Conservation (phyloP, 352 stramenopile species). For the Globisporangium yorkense region DNA sequence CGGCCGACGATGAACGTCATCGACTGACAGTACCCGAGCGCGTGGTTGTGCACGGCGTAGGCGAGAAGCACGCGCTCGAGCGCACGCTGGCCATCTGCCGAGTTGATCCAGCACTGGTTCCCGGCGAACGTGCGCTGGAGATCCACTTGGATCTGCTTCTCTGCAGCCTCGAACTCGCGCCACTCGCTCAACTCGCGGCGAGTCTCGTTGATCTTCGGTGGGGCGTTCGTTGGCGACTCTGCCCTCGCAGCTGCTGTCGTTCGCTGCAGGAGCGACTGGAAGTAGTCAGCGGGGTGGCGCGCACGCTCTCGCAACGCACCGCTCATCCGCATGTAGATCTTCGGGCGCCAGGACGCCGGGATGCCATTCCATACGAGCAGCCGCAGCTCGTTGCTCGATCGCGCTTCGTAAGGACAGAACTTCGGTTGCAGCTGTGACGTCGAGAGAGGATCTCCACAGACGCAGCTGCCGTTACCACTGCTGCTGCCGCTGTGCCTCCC, state of each 20-base stretch:
- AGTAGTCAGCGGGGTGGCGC: slow-evolving; percentile 26
- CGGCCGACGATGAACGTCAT: slow-evolving; percentile 87
- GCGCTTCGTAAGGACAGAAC: slow-evolving; percentile 8
- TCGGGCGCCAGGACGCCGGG: slow-evolving; percentile 27
- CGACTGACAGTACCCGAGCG: slow-evolving; percentile 85
- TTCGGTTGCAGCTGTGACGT: neutral
- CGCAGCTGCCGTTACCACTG: neutral
- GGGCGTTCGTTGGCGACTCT: neutral
- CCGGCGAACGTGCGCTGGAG: slow-evolving; percentile 65
- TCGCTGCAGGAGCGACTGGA: slow-evolving; percentile 16
- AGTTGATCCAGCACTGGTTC: slow-evolving; percentile 63
- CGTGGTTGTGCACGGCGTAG: slow-evolving; percentile 73
- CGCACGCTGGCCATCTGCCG: slow-evolving; percentile 26
- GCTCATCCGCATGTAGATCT: slow-evolving; percentile 45
- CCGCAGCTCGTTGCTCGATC: slow-evolving; percentile 10
- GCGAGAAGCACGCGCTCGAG: slow-evolving; percentile 68
- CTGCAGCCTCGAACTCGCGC: slow-evolving; percentile 26
- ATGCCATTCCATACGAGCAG: slow-evolving; percentile 49
- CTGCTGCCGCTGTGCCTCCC: neutral
- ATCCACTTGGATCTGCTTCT: slow-evolving; percentile 58
- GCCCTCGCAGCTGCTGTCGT: slow-evolving; percentile 2
- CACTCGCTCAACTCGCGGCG: slow-evolving; percentile 5
- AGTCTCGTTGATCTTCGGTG: neutral
- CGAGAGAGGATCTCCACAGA: neutral
- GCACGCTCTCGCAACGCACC: slow-evolving; percentile 20